Percentiles rank a stretch among this genome's conserved stretches.
These are phyloP conservation scores for Scleroderma citrinum DNA, from an alignment of 768 basidiomycete species.

Conservation along the genomic window DNA sequence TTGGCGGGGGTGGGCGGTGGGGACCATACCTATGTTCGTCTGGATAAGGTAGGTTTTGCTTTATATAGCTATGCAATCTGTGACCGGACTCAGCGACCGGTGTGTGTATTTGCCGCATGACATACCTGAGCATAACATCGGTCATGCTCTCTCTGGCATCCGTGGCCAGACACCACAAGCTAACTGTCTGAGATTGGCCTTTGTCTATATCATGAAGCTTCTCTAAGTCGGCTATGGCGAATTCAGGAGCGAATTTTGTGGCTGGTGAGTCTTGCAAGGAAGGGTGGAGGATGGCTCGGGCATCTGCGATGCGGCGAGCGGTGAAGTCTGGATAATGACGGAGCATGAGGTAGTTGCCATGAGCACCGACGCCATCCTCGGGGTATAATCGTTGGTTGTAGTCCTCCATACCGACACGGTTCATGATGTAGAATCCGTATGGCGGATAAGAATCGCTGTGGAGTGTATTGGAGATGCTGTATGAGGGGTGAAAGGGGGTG, in stretches of 20 bases:
- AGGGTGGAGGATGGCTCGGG: conserved; percentile 21
- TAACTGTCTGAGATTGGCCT: conserved; percentile 53
- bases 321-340: conserved; percentile 71
- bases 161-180: conserved; percentile 70
- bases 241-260: conserved; percentile 47
- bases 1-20: conserved; percentile 57
- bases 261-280: conserved; percentile 25
- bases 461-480: conserved; percentile 1
- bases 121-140: conserved; percentile 62
- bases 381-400: conserved; percentile 70
- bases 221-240: conserved; percentile 38
- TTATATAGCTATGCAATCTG: conserved; percentile 64
- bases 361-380: conserved; percentile 62
- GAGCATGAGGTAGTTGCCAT: conserved; percentile 66
- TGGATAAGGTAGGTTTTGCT: conserved; percentile 62
- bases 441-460: conserved; percentile 68
- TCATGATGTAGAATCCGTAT: conserved; percentile 82
- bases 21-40: conserved; percentile 67
- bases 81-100: background rate
- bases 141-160: conserved; percentile 67
- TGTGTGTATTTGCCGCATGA: no score
- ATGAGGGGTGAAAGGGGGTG: conserved; percentile 18
- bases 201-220: conserved; percentile 43
- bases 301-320: conserved; percentile 36
- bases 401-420: conserved; percentile 75